These are phyloP conservation scores for Cordyceps javanica DNA, from an alignment of 2,329 filamentous ascomycete genomes.

Conservation along the genomic window DNA sequence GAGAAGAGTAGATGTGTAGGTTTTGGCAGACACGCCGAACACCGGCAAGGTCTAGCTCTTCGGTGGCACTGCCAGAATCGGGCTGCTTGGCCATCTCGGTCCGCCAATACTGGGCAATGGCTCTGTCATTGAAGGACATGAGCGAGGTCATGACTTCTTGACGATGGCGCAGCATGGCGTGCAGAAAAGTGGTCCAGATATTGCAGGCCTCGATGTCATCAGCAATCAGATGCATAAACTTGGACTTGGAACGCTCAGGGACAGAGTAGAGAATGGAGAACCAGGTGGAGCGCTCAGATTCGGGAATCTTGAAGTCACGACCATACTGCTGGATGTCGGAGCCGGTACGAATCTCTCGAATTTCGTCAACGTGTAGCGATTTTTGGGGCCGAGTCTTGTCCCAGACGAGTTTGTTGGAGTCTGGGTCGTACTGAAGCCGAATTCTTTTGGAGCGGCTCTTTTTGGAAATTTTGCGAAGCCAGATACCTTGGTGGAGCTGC, in stretches of 20 bases:
- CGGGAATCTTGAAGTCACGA: constrained; percentile 69
- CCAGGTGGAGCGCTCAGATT: constrained; percentile 64
- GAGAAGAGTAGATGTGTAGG: constrained; percentile 85
- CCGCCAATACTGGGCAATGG: constrained; percentile 78
- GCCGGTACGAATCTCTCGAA: constrained; percentile 81
- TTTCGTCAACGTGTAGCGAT: constrained; percentile 89
- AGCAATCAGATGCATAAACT: constrained; percentile 83
- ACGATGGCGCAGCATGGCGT: constrained; percentile 77
- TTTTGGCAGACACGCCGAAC: constrained; percentile 81
- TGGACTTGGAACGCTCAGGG: constrained; percentile 72
- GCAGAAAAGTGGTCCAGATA: constrained; percentile 78
- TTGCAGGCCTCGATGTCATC: constrained; percentile 64
- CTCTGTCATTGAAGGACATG: constrained; percentile 76
- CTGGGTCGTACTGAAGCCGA: constrained; percentile 66
- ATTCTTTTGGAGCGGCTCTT: constrained; percentile 71
- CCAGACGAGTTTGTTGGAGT: constrained; percentile 84
- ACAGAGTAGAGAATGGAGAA: constrained; percentile 87
- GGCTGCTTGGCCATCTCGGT: constrained; percentile 71
- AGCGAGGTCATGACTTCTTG: constrained; percentile 87
- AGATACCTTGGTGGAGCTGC: constrained; percentile 70
- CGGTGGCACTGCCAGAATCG: constrained; percentile 49
- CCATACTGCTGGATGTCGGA: constrained; percentile 83
- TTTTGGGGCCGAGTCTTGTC: constrained; percentile 73
- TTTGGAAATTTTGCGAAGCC: constrained; percentile 77
- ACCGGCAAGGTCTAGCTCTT: constrained; percentile 69